Conservation (phyloP, 768 basidiomycete genomes). For the Lentinula boryana region DNA sequence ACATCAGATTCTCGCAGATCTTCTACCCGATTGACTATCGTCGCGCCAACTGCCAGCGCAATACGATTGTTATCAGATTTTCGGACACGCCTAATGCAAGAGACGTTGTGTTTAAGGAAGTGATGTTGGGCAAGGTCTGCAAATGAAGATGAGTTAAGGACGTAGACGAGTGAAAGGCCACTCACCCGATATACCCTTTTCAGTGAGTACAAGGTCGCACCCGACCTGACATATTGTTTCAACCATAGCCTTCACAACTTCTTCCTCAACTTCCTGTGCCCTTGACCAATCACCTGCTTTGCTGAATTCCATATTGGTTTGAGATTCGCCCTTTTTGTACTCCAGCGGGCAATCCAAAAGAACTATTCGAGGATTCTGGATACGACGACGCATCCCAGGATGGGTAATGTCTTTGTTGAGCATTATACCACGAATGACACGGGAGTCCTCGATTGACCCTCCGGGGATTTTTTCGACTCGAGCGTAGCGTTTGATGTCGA, state of each 20-base stretch:
- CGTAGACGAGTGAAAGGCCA: conserved; percentile 9
- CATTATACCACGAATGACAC: conserved; percentile 88
- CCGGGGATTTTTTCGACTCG: conserved; percentile 97
- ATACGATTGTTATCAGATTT: conserved; percentile 99
- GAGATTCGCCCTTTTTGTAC: conserved; percentile 98
- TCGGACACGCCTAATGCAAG: conserved; percentile 94
- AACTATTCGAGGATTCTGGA: conserved; percentile 83
- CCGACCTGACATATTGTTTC: conserved; percentile 81
- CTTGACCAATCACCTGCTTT: conserved; percentile 92
- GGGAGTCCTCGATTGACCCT: conserved; percentile 91
- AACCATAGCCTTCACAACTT: conserved; percentile 88
- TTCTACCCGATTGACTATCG: conserved; percentile 94
- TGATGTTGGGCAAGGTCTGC: conserved; percentile 91
- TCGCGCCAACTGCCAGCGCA: conserved; percentile 91
- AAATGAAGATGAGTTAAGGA: neutral
- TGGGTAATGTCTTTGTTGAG: conserved; percentile 99
- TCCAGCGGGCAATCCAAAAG: conserved; percentile 93
- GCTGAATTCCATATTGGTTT: conserved; percentile 97
- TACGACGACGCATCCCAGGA: conserved; percentile 91
- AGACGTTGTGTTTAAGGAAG: conserved; percentile 80
- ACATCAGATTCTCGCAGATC: conserved; percentile 90
- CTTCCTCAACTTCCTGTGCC: conserved; percentile 93
- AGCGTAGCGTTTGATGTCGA: conserved; percentile 98
- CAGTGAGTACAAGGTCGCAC: conserved; percentile 92
- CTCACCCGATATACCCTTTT: conserved; percentile 95